These are phyloP conservation scores for Trypanosoma vivax DNA, from an alignment of 208 protist genomes.

Conservation along the genomic window DNA sequence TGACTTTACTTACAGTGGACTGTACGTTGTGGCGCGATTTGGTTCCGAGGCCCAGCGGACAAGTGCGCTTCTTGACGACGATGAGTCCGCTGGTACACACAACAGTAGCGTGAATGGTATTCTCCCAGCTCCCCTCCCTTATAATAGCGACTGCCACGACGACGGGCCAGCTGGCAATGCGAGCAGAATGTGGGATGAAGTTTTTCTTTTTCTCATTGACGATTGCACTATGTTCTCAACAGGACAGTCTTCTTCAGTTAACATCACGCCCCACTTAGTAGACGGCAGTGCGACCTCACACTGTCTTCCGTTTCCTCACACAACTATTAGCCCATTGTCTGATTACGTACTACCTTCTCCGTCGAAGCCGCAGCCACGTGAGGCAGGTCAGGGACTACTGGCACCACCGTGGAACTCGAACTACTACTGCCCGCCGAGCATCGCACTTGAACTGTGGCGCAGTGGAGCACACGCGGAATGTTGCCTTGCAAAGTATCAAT, in stretches of 20 bases:
- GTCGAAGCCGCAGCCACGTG: not conserved
- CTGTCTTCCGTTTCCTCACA: not conserved
- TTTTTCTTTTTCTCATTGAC: slow-evolving; percentile 29
- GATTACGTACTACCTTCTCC: not conserved
- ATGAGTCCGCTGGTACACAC: not conserved
- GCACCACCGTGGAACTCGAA: not conserved
- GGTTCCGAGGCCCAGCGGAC: slow-evolving; percentile 39
- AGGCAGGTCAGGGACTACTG: not conserved
- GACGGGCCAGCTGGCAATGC: too few species aligned
- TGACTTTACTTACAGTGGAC: slow-evolving; percentile 34
- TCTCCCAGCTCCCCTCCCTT: too few species aligned
- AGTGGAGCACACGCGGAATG: slow-evolving; percentile 26
- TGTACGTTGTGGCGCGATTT: slow-evolving; percentile 57
- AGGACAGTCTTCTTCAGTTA: not conserved
- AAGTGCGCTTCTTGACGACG: slow-evolving; percentile 19
- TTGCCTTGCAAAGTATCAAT: slow-evolving; percentile 32
- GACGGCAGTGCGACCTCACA: not conserved
- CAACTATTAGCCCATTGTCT: not conserved
- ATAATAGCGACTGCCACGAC: too few species aligned
- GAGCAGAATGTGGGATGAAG: slow-evolving; percentile 37
- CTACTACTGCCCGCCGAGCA: slow-evolving; percentile 9
- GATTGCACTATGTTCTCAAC: not conserved
- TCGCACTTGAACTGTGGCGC: slow-evolving; percentile 60
- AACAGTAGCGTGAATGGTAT: too few species aligned
- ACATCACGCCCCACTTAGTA: not conserved